phyloP scores from a whole-genome alignment of 352 stramenopile species.

The Phytophthora ohioensis region DNA sequence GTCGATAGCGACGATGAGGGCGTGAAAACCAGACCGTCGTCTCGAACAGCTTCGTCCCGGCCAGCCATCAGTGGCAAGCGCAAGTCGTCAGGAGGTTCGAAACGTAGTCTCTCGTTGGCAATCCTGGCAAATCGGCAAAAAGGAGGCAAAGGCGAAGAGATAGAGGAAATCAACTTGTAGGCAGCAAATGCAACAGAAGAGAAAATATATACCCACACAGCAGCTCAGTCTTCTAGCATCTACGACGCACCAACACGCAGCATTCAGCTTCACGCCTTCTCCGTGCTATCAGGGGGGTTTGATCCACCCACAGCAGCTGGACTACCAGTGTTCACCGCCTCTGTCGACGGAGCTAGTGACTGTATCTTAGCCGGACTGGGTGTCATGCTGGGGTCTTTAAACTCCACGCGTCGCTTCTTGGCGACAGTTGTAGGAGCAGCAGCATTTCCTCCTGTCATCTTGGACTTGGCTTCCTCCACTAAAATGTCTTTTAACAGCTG shows the following conservation, averaged over 20 bases:
- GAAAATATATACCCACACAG: slow-evolving; percentile 29
- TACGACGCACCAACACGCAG: slow-evolving; percentile 21
- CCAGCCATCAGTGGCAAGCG: slow-evolving; percentile 11
- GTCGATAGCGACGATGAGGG: slow-evolving; percentile 38
- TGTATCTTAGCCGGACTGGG: slow-evolving; percentile 36
- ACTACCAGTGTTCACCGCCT: slow-evolving; percentile 3
- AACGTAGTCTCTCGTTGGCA: slow-evolving; percentile 41
- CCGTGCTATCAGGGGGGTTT: slow-evolving; percentile 3
- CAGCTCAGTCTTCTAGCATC: slow-evolving; percentile 15
- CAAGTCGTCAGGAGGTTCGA: slow-evolving; percentile 20
- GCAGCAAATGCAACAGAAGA: neutral
- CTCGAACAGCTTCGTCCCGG: slow-evolving; percentile 14
- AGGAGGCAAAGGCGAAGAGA: slow-evolving; percentile 34
- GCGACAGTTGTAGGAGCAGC: neutral
- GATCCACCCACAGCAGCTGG: slow-evolving; percentile 7
- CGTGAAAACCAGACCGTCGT: slow-evolving; percentile 10
- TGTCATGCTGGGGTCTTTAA: slow-evolving; percentile 25
- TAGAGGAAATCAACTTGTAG: neutral
- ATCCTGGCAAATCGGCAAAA: slow-evolving; percentile 48
- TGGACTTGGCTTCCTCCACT: slow-evolving; percentile 68
- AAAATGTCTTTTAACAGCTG: slow-evolving; percentile 78
- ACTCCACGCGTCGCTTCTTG: slow-evolving; percentile 54
- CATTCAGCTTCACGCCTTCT: slow-evolving; percentile 17
- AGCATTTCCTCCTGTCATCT: slow-evolving; percentile 33
- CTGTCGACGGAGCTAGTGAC: slow-evolving; percentile 14